A percentile compares a stretch with the other conserved stretches of the same genome.
phyloP scores from a whole-genome alignment of 1,139 yeast genomes.

The Geotrichum fermentans region DNA sequence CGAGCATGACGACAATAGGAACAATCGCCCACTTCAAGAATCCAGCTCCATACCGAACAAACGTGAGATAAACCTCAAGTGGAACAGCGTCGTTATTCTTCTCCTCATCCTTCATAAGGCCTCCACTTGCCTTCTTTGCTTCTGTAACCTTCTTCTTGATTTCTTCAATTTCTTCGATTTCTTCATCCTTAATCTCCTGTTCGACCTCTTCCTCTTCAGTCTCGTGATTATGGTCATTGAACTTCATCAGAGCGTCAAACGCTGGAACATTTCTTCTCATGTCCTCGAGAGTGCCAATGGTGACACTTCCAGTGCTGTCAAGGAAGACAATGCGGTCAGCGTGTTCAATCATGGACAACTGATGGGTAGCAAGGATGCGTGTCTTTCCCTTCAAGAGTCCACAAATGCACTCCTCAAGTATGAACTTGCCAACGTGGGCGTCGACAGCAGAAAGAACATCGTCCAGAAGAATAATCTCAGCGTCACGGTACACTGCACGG shows the following conservation, averaged over 20 bases:
- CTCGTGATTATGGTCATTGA: slow-evolving; percentile 38
- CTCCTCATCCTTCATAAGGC: slow-evolving; percentile 46
- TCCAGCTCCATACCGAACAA: slow-evolving; percentile 57
- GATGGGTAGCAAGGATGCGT: slow-evolving; percentile 80
- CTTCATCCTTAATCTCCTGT: slow-evolving; percentile 27
- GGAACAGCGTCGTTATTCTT: slow-evolving; percentile 48
- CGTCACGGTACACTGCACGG: slow-evolving; percentile 70
- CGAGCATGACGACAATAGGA: slow-evolving; percentile 41
- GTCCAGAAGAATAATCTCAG: slow-evolving; percentile 67
- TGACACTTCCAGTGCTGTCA: slow-evolving; percentile 59
- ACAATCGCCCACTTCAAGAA: slow-evolving; percentile 40
- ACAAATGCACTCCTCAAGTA: slow-evolving; percentile 63
- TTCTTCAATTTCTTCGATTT: slow-evolving; percentile 27
- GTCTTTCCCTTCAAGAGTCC: slow-evolving; percentile 59
- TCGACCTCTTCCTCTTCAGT: slow-evolving; percentile 37
- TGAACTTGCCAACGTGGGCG: slow-evolving; percentile 81
- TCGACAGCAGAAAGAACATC: slow-evolving; percentile 91
- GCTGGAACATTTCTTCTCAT: slow-evolving; percentile 44
- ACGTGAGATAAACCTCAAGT: slow-evolving; percentile 46
- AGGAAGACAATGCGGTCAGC: slow-evolving; percentile 69
- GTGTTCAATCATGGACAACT: slow-evolving; percentile 56
- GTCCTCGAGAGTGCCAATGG: slow-evolving; percentile 57
- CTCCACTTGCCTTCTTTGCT: slow-evolving; percentile 24
- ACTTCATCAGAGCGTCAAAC: slow-evolving; percentile 52
- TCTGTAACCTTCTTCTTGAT: slow-evolving; percentile 25